phyloP scores from a whole-genome alignment of 75 land plant species.

The Pseudotsuga menziesii region DNA sequence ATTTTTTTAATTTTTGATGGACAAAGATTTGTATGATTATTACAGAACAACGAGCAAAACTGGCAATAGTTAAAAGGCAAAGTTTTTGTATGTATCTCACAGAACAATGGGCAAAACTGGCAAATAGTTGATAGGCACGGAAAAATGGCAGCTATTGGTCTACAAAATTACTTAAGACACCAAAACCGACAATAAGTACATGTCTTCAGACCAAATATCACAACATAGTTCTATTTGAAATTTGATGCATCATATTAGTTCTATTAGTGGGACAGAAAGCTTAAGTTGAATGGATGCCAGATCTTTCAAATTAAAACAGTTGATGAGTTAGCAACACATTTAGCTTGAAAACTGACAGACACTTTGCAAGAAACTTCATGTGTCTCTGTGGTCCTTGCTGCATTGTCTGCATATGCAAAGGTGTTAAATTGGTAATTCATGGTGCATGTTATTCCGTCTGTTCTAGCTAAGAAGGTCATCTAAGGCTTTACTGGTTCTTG shows the following conservation, averaged over 20 bases:
- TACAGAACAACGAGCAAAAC: too few species aligned
- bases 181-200: too few species aligned
- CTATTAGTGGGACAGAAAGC: neutral
- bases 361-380: too few species aligned
- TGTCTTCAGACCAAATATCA: neutral
- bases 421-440: too few species aligned
- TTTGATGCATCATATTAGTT: neutral
- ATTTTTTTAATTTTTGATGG: neutral
- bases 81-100: neutral
- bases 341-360: too few species aligned
- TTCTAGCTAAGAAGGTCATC: too few species aligned
- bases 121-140: neutral
- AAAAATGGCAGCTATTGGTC: neutral
- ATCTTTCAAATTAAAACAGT: neutral
- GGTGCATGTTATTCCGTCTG: too few species aligned
- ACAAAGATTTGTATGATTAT: neutral
- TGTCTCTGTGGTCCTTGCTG: too few species aligned
- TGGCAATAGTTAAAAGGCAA: neutral
- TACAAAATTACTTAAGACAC: neutral
- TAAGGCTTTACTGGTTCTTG: too few species aligned
- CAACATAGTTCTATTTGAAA: neutral
- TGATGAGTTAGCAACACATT: neutral
- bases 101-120: neutral
- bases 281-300: constrained; percentile 1
- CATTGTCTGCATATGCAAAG: too few species aligned